These are phyloP conservation scores for Lathyrus sativus DNA, from an alignment of 306 rosid species.

Conservation along the genomic window DNA sequence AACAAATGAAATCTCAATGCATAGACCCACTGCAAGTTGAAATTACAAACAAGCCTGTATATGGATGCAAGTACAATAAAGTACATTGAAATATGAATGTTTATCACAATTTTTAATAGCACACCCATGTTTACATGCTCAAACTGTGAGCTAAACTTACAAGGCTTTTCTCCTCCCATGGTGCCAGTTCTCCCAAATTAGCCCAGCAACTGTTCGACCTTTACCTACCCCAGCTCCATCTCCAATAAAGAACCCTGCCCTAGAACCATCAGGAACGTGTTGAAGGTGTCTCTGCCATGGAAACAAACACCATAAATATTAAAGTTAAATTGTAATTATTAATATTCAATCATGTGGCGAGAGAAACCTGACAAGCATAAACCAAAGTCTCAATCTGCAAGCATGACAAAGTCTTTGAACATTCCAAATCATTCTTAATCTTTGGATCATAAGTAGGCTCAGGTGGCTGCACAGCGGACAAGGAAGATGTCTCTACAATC, in stretches of 20 bases:
- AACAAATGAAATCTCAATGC: slow-evolving; percentile 29
- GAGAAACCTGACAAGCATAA: slow-evolving; percentile 92
- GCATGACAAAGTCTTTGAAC: slow-evolving; percentile 73
- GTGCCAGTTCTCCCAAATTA: slow-evolving; percentile 97
- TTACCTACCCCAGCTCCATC: slow-evolving; percentile 99
- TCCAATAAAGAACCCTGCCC: slow-evolving; percentile 94
- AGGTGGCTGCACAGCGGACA: slow-evolving; percentile 98
- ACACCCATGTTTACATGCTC: slow-evolving; percentile 21
- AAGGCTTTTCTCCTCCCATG: slow-evolving; percentile 76
- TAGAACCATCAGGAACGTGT: slow-evolving; percentile 61
- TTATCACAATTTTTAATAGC: slow-evolving; percentile 19
- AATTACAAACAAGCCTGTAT: background rate
- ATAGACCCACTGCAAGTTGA: background rate
- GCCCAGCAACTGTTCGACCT: slow-evolving; percentile 94
- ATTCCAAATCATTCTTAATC: slow-evolving; percentile 66
- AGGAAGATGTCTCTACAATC: slow-evolving; percentile 90
- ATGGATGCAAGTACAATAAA: background rate
- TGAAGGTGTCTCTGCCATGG: slow-evolving; percentile 86
- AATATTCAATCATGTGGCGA: slow-evolving; percentile 33
- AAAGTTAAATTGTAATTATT: slow-evolving; percentile 32
- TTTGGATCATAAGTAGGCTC: slow-evolving; percentile 84
- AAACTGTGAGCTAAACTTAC: slow-evolving; percentile 58
- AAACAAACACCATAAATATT: slow-evolving; percentile 47
- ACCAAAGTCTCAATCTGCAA: slow-evolving; percentile 96
- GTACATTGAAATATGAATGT: background rate